Percentiles rank a stretch among this genome's conserved stretches.
These are phyloP conservation scores for Ophidiomyces ophidiicola DNA, from an alignment of 2,329 filamentous ascomycete species.

Conservation along the genomic window DNA sequence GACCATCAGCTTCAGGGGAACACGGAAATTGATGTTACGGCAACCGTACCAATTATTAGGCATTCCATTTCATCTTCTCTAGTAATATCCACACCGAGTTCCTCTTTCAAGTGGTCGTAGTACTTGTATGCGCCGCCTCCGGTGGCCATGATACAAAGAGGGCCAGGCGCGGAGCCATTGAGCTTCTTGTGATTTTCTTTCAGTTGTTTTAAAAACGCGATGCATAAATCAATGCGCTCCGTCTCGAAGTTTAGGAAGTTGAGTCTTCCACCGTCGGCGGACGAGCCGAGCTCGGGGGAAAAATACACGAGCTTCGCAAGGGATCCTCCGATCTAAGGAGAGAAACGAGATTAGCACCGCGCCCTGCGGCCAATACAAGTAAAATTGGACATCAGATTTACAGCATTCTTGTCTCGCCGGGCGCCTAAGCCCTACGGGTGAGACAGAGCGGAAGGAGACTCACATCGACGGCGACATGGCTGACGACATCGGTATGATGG, in stretches of 20 bases:
- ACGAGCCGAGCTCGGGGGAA: constrained; percentile 69
- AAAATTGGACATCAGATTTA: too few relatives aligned
- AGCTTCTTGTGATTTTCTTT: constrained; percentile 67
- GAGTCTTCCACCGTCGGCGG: constrained; percentile 71
- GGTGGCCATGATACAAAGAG: constrained; percentile 86
- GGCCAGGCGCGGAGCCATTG: constrained; percentile 56
- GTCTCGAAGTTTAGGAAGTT: constrained; percentile 97
- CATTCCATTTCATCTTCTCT: constrained; percentile 98
- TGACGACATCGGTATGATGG: constrained; percentile 88
- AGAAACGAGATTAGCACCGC: constrained; percentile 1
- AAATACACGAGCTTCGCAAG: constrained; percentile 97
- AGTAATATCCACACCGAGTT: constrained; percentile 74
- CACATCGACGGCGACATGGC: constrained; percentile 93
- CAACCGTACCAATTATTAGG: constrained; percentile 65
- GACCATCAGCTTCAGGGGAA: constrained; percentile 6
- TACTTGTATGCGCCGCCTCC: constrained; percentile 94
- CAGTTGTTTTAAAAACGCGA: constrained; percentile 78
- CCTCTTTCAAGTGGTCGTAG: constrained; percentile 78
- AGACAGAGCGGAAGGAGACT: constrained; percentile 29
- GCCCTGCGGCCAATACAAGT: too few relatives aligned
- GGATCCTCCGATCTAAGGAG: constrained; percentile 73
- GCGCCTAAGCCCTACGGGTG: too few relatives aligned
- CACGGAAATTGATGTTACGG: not conserved
- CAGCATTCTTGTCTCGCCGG: too few relatives aligned
- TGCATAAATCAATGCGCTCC: constrained; percentile 81